phyloP scores from a whole-genome alignment of 163 green algal genomes.

The Prototheca stagnorum region DNA sequence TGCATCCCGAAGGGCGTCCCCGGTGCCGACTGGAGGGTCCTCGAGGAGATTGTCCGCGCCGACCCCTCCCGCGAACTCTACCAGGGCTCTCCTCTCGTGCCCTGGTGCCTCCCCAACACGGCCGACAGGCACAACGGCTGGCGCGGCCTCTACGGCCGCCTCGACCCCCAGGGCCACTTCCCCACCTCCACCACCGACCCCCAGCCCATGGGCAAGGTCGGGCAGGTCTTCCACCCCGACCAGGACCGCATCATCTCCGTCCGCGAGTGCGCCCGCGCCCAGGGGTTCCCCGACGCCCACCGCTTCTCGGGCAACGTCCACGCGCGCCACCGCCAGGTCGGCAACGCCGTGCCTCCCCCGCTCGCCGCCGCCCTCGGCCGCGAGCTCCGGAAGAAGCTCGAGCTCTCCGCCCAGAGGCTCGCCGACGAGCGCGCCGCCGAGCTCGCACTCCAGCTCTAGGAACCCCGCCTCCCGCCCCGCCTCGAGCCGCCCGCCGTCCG shows the following conservation, averaged over 20 bases:
- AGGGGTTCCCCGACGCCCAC: slow-evolving; percentile 77
- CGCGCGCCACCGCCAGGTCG: slow-evolving; percentile 68
- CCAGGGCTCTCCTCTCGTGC: slow-evolving; percentile 72
- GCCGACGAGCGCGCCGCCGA: background rate
- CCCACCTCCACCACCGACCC: slow-evolving; percentile 90
- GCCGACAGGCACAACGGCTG: slow-evolving; percentile 87
- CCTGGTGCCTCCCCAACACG: slow-evolving; percentile 94
- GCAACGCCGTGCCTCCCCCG: slow-evolving; percentile 70
- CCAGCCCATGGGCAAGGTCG: slow-evolving; percentile 95
- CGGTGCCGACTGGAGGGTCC: slow-evolving; percentile 80
- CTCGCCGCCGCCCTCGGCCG: slow-evolving; percentile 52
- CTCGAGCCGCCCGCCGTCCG: too few relatives aligned
- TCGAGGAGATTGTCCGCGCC: slow-evolving; percentile 56
- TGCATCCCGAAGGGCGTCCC: slow-evolving; percentile 83
- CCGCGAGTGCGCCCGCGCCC: slow-evolving; percentile 79
- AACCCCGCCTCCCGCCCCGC: too few relatives aligned
- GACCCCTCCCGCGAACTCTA: slow-evolving; percentile 47
- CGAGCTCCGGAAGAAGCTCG: slow-evolving; percentile 32
- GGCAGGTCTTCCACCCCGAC: slow-evolving; percentile 90
- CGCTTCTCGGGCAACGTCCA: slow-evolving; percentile 69
- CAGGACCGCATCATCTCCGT: slow-evolving; percentile 93
- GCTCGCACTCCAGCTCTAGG: too few relatives aligned
- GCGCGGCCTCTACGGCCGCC: slow-evolving; percentile 81
- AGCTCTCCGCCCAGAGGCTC: too few relatives aligned
- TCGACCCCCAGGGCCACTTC: slow-evolving; percentile 87